A percentile compares a stretch with the other conserved stretches of the same genome.
Conservation (phyloP, 1,139 yeast species). For the Suhomyces chickasaworum region DNA sequence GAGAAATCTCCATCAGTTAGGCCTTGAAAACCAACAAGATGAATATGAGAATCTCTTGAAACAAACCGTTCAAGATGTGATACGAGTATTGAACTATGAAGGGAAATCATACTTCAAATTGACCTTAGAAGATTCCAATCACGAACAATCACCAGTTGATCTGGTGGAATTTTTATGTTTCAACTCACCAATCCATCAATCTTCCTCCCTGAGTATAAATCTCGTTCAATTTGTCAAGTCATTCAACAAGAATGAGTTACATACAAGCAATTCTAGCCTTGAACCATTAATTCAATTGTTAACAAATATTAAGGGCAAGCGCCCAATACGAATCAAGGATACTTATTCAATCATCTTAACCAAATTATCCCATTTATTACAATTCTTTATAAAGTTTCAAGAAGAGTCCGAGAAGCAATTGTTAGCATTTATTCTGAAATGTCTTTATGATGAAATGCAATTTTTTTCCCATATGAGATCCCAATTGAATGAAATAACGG, state of each 20-base stretch:
- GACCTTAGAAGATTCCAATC: constrained; percentile 5
- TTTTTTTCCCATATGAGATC: constrained; percentile 23
- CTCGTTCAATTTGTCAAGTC: constrained; percentile 21
- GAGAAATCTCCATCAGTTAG: constrained; percentile 26
- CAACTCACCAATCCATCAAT: not conserved
- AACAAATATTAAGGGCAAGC: constrained; percentile 18
- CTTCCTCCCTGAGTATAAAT: constrained; percentile 11
- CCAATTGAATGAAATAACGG: constrained; percentile 19
- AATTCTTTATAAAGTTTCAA: constrained; percentile 24
- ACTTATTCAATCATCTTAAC: constrained; percentile 23
- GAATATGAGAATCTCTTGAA: constrained; percentile 23
- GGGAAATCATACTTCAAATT: constrained; percentile 18
- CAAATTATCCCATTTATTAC: constrained; percentile 25
- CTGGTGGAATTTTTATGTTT: not conserved
- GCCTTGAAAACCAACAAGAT: constrained; percentile 15
- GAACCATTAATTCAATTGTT: constrained; percentile 16
- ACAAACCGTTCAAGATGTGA: constrained; percentile 18
- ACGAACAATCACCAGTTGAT: not conserved
- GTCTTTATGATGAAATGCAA: constrained; percentile 25
- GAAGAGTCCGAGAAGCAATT: constrained; percentile 25
- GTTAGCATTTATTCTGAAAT: constrained; percentile 23
- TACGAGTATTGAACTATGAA: constrained; percentile 21
- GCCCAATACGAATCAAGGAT: constrained; percentile 25
- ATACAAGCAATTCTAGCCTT: constrained; percentile 3
- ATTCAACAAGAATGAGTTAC: constrained; percentile 8